phyloP scores from a whole-genome alignment of 169 alveolate species.

The Eimeria sp. region DNA sequence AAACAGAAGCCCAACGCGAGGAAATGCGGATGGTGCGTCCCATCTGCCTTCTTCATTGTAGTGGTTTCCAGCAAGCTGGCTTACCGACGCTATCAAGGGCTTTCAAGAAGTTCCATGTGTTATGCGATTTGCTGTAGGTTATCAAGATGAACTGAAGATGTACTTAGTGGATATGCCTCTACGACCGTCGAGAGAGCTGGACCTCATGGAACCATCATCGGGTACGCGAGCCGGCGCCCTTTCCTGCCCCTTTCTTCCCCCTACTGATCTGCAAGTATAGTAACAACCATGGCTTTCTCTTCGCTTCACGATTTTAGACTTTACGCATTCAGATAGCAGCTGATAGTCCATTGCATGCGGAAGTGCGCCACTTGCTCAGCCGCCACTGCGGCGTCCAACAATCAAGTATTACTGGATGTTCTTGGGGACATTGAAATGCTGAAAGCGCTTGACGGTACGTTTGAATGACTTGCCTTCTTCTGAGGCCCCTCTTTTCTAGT shows the following conservation, averaged over 20 bases:
- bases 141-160: slow-evolving; percentile 31
- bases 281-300: neutral
- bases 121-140: neutral
- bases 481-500: neutral
- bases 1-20: neutral
- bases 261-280: neutral
- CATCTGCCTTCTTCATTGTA: neutral
- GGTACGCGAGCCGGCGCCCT: slow-evolving; percentile 13
- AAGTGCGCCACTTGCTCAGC: slow-evolving; percentile 7
- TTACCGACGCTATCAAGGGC: neutral
- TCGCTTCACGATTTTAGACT: neutral
- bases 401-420: neutral
- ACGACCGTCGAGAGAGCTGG: slow-evolving; percentile 28
- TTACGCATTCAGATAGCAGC: neutral
- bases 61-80: neutral
- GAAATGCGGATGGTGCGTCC: slow-evolving; percentile 4
- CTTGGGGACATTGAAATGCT: slow-evolving; percentile 24
- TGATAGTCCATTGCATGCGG: neutral
- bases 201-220: slow-evolving; percentile 46
- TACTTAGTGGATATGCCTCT: neutral
- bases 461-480: neutral
- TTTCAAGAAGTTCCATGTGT: neutral
- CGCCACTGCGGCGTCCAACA: slow-evolving; percentile 55
- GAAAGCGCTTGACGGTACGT: slow-evolving; percentile 21
- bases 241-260: neutral